Evolutionary conservation across 768 basidiomycete species (phyloP).

Genomic region (Tricholoma furcatifolium): DNA sequence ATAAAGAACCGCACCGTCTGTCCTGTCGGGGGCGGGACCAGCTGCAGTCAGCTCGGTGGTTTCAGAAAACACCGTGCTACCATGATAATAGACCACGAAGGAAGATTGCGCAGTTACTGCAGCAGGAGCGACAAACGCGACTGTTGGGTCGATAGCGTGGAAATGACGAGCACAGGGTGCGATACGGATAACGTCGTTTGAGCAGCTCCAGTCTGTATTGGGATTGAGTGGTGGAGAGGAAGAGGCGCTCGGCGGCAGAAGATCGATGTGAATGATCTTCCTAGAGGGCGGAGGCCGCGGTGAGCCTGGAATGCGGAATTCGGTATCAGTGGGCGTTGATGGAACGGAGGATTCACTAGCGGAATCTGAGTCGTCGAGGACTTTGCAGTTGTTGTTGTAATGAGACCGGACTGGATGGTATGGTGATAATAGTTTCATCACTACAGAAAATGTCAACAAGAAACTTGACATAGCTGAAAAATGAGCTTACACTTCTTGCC

Average conservation of each 20-base stretch:
- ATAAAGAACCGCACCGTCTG: conserved; percentile 46
- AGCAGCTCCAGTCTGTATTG: conserved; percentile 10
- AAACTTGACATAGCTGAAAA: conserved; percentile 1
- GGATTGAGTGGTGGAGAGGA: background rate
- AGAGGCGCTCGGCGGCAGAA: conserved; percentile 31
- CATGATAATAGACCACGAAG: conserved; percentile 54
- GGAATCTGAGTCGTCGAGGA: conserved; percentile 34
- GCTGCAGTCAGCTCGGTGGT: conserved; percentile 32
- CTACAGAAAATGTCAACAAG: conserved; percentile 25
- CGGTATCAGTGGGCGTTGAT: conserved; percentile 37
- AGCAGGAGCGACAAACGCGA: conserved; percentile 57
- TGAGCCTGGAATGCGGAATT: conserved; percentile 22
- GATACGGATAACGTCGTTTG: conserved; percentile 28
- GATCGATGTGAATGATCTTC: conserved; percentile 46
- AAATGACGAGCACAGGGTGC: conserved; percentile 54
- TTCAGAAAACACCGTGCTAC: conserved; percentile 52
- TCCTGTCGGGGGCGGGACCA: conserved; percentile 24
- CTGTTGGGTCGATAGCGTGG: conserved; percentile 60
- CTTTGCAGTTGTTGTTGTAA: conserved; percentile 18
- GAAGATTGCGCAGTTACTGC: conserved; percentile 50
- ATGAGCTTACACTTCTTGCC: conserved; percentile 63
- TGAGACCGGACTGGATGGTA: conserved; percentile 19
- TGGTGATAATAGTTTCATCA: conserved; percentile 46
- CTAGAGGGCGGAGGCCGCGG: conserved; percentile 24
- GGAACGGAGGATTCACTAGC: conserved; percentile 40